Base-by-base conservation (phyloP, 2,329 filamentous ascomycete species). In the Stemphylium vesicarium region DNA sequence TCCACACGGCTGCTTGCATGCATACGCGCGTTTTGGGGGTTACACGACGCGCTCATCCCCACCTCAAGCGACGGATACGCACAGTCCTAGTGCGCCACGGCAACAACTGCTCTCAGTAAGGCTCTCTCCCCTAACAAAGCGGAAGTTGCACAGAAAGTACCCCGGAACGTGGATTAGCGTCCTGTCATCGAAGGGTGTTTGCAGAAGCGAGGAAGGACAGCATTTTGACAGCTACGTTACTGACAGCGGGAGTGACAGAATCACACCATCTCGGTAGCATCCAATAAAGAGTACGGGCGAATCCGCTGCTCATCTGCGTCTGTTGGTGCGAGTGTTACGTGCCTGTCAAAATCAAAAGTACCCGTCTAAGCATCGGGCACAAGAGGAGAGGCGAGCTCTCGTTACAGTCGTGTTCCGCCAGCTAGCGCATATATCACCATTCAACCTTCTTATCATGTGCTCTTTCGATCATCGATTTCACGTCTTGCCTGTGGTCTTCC, bases 171-270 rank as follows among this genome's bases (percentile, higher is more conserved):
- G 71, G 68, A 46, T 52, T 65, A 57, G 64, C 62, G 57, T 56
- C 57, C 55, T 67, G 54, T 63, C 57, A 58, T 60, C 59, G 47
- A 66, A 16, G 70, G 65, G 43, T 60, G 43, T 40, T 36, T 44
- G 64, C 66, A 72, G 64, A 66, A 54, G 63, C 62, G 61, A 68
- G 48, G 53, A 59, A 33, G 54, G 49, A 67, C 65, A 59, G 49
- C 40, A 60, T 69, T 65, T 73, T 71, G 69, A 71, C 70, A 71
- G 66, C 58, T 63, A 52, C 59, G 68, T 64, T 63, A 66, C 63
- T 69, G 65, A 70, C 66, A 70, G 65, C 69, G 65, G 67, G 57
- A 69, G 62, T 64, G 58, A 60, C 62, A 61, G 48, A 56, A 59
- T 68, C 63, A 70, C 60, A 50, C 66, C 65, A 72, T 56, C 51